Conservation (phyloP, 306 rosid species). For the Vigna angularis region DNA sequence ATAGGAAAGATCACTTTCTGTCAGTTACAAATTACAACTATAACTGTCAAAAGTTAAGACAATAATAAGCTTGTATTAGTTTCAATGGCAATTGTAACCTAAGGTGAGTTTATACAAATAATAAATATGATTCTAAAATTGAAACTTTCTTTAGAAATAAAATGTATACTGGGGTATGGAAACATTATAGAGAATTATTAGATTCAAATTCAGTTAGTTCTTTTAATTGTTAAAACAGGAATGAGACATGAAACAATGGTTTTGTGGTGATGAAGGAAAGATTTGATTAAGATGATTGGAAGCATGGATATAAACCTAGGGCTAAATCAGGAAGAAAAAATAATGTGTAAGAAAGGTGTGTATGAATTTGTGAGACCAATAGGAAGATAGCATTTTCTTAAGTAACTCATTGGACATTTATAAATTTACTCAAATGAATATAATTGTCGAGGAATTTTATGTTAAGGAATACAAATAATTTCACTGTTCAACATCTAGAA, state of each 20-base stretch:
- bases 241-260: conserved; percentile 6
- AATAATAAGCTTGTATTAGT: background rate
- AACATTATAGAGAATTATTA: background rate
- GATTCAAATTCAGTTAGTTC: background rate
- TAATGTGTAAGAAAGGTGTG: background rate
- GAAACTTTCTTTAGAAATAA: background rate
- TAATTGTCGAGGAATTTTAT: background rate
- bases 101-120: background rate
- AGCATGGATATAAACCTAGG: background rate
- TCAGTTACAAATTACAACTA: background rate
- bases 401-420: background rate
- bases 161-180: background rate
- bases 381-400: background rate
- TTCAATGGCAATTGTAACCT: background rate
- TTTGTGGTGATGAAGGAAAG: background rate
- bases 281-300: background rate
- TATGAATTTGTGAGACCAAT: conserved; percentile 2
- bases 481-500: background rate
- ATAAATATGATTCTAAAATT: background rate
- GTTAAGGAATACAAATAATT: background rate
- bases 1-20: background rate
- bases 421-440: background rate
- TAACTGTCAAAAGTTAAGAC: background rate
- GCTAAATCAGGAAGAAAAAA: background rate
- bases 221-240: background rate